These are phyloP conservation scores for Paraphaeosphaeria sporulosa DNA, from an alignment of 2,329 filamentous ascomycete genomes.

Conservation along the genomic window DNA sequence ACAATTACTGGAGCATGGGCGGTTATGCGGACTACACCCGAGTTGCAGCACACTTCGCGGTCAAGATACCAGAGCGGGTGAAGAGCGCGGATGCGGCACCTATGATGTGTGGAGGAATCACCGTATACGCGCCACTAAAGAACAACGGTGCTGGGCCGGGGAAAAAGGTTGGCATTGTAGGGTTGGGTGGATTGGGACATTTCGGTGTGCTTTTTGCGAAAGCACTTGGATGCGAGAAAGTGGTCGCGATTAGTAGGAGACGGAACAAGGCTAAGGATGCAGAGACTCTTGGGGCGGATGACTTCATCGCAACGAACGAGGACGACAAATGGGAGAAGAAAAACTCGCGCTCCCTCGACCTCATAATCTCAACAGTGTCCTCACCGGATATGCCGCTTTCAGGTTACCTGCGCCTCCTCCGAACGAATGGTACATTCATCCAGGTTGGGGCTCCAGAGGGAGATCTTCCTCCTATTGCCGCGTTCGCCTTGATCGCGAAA, in stretches of 20 bases:
- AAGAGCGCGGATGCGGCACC: conserved; percentile 65
- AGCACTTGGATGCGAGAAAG: conserved; percentile 72
- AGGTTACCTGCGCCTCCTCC: conserved; percentile 68
- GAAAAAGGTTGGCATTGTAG: conserved; percentile 74
- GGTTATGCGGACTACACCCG: conserved; percentile 66
- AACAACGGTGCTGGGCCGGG: conserved; percentile 73
- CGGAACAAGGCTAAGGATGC: conserved; percentile 67
- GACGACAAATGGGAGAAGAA: conserved; percentile 68
- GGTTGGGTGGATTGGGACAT: conserved; percentile 77
- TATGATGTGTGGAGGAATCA: conserved; percentile 81
- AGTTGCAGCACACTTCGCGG: conserved; percentile 64
- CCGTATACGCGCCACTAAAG: conserved; percentile 73
- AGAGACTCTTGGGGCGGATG: conserved; percentile 67
- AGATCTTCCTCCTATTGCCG: conserved; percentile 61
- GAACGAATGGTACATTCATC: conserved; percentile 68
- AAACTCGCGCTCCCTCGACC: conserved; percentile 64
- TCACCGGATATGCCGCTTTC: conserved; percentile 68
- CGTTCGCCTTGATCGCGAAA: conserved; percentile 66
- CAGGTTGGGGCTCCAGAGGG: conserved; percentile 74
- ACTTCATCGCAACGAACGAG: conserved; percentile 70
- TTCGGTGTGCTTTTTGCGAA: conserved; percentile 75
- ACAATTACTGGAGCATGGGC: conserved; percentile 72
- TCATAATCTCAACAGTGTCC: conserved; percentile 68
- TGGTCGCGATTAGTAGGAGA: conserved; percentile 70
- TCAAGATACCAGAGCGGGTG: conserved; percentile 63